phyloP scores from a whole-genome alignment of 176 grass and related monocot genomes.

The Pontederia paniculata region DNA sequence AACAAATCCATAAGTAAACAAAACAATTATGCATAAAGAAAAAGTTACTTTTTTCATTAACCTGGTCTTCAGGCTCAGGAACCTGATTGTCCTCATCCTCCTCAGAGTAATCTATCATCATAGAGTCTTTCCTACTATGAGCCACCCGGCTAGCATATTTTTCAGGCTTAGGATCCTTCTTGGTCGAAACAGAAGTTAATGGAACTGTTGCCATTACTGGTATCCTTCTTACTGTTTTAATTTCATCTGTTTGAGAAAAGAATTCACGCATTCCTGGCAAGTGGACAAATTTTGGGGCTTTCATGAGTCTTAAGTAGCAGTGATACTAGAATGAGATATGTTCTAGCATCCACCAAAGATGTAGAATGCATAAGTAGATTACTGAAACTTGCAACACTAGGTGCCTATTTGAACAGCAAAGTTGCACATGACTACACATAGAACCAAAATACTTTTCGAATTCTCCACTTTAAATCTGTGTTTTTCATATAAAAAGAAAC shows the following conservation, averaged over 20 bases:
- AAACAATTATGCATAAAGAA: neutral
- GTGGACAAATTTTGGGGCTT: neutral
- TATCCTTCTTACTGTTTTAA: slow-evolving; percentile 52
- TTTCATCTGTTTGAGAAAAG: slow-evolving; percentile 79
- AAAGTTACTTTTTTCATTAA: slow-evolving; percentile 11
- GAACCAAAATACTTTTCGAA: too few relatives aligned
- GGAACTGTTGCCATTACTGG: slow-evolving; percentile 60
- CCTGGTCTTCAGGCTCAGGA: slow-evolving; percentile 47
- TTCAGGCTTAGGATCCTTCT: slow-evolving; percentile 18
- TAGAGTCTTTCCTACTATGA: too few relatives aligned
- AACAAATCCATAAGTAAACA: neutral
- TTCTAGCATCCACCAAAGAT: neutral
- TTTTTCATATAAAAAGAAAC: too few relatives aligned
- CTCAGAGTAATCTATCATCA: too few relatives aligned
- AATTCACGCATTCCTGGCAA: slow-evolving; percentile 86
- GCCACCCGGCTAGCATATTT: too few relatives aligned
- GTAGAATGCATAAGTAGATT: neutral
- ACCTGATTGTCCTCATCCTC: slow-evolving; percentile 47
- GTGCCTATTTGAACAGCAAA: too few relatives aligned
- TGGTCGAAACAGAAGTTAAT: slow-evolving; percentile 27
- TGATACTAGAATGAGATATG: too few relatives aligned
- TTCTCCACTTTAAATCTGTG: too few relatives aligned
- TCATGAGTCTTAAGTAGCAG: too few relatives aligned
- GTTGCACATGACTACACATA: too few relatives aligned
- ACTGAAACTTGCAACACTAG: too few relatives aligned